These are phyloP conservation scores for Yamadazyma aaseri DNA, from an alignment of 1,139 yeast species.

Conservation along the genomic window DNA sequence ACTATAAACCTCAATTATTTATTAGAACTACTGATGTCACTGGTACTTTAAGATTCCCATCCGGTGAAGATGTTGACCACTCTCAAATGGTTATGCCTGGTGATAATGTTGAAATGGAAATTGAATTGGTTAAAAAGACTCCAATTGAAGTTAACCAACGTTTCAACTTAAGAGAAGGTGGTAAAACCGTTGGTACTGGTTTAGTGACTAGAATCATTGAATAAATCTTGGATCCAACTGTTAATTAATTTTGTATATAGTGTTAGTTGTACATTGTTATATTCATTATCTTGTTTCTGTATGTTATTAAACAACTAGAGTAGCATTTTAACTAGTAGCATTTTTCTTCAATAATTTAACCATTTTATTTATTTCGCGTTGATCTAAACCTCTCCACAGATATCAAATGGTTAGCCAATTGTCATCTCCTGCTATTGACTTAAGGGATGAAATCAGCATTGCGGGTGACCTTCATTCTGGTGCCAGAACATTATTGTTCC, in stretches of 20 bases:
- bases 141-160: constrained; percentile 96
- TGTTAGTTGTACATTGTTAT: too few species aligned
- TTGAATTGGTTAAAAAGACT: constrained; percentile 86
- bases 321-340: too few species aligned
- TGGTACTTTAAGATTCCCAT: constrained; percentile 88
- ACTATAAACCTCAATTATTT: constrained; percentile 98
- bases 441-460: constrained; percentile 8
- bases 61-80: constrained; percentile 75
- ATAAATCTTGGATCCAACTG: constrained; percentile 31
- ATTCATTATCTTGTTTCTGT: too few species aligned
- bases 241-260: constrained; percentile 1
- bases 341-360: too few species aligned
- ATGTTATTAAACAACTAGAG: too few species aligned
- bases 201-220: constrained; percentile 91
- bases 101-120: constrained; percentile 96
- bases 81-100: constrained; percentile 96
- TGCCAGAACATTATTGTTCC: constrained; percentile 21
- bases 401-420: too few species aligned
- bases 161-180: constrained; percentile 99
- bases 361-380: too few species aligned
- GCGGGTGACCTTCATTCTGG: constrained; percentile 4
- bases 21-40: constrained; percentile 96
- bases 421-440: constrained; percentile 12
- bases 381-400: too few species aligned
- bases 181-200: constrained; percentile 99